Base-by-base conservation (phyloP, 805 yeast genomes). In the Myxozyma sirexii region DNA sequence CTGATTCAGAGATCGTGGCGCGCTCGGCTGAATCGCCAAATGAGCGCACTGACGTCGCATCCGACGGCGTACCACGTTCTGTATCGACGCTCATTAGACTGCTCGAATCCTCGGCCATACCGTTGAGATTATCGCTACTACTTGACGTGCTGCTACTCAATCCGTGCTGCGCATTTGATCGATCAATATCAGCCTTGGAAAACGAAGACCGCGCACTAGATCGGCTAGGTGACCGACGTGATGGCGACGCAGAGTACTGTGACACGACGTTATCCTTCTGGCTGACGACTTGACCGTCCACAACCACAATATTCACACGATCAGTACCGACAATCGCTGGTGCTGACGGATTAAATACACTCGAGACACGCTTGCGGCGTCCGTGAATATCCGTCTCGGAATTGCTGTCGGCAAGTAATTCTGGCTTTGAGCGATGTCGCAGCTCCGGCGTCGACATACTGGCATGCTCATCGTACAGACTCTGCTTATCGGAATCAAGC, bases 281-380 rank as follows among this genome's bases (percentile, higher is more conserved):
- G 27, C 59, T 49, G 15, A 54, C 47, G 2, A 62, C 61, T 27
- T 62, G 56, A 1, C 65, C 65, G 19, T 62, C 63, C 4, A 62
- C 65, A 24, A 60, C 64, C 15, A 60, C 65, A 35, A 59, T 59
- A 35, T 53, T 62, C 27, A 62, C 61, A 2, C 54, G 41, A 26
- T 62, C 65, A 7, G 63, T 59, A 17, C 54, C 65, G 26, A 62
- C 65, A 15, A 62, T 48, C 6, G 65, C 61, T 6, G 65, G 60
- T 6, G 64, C 63, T n/a, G 65, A 45, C 6, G 60, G 56, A n/a
- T 56, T 33, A 31, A 56, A 43, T 4, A 27, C 53, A 4, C 53
- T 51, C 21, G 65, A 46, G 3, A 42, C 39, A 13, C 65, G 56
- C 35, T 55, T 62, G 12, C 63, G 49, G 7, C 65, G 51, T 2